phyloP scores from a whole-genome alignment of 129 eudicot genomes.

The Smallanthus sonchifolius region DNA sequence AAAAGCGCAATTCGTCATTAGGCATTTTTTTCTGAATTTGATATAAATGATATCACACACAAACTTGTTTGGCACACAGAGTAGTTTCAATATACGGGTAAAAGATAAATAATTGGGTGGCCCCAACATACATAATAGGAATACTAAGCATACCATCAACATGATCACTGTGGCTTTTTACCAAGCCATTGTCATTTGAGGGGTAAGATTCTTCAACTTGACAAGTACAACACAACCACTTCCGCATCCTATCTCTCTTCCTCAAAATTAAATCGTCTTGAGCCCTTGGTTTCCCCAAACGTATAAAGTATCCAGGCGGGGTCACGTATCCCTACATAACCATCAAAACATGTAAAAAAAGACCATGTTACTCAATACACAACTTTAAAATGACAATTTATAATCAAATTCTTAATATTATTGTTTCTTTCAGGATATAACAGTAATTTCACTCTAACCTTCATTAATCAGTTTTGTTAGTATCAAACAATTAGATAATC shows the following conservation, averaged over 20 bases:
- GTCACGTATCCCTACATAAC: conserved; percentile 52
- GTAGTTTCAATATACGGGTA: no score
- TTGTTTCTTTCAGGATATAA: background rate
- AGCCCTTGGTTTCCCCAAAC: conserved; percentile 49
- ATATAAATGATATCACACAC: background rate
- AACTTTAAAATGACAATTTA: background rate
- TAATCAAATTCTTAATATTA: background rate
- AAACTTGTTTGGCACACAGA: background rate
- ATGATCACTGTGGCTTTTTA: conserved; percentile 50
- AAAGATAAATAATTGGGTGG: no score
- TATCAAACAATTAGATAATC: background rate
- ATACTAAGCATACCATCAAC: conserved; percentile 44
- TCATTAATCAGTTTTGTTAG: background rate
- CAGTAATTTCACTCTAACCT: background rate
- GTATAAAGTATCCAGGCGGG: conserved; percentile 60
- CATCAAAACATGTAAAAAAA: background rate
- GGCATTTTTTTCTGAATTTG: background rate
- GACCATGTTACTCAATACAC: background rate
- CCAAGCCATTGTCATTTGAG: conserved; percentile 50
- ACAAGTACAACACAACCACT: conserved; percentile 87
- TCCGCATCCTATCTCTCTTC: conserved; percentile 76
- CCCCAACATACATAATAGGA: background rate
- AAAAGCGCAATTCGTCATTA: background rate
- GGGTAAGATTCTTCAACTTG: conserved; percentile 76
- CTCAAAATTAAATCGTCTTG: conserved; percentile 56